These are phyloP conservation scores for Jamesozyma hellenica DNA, from an alignment of 805 yeast species.

Conservation along the genomic window DNA sequence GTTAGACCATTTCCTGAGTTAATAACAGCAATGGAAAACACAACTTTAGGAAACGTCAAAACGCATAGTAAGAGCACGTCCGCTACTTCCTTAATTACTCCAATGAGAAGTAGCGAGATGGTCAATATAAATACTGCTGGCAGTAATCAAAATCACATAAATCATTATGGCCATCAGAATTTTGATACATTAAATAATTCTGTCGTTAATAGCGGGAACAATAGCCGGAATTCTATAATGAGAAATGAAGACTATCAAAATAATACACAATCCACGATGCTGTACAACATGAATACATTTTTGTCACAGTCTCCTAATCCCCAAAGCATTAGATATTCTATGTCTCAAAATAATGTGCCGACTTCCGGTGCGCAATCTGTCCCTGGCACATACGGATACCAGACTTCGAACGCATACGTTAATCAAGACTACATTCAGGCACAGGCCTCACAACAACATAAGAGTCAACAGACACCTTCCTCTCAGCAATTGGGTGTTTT, in stretches of 20 bases:
- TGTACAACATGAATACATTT: constrained; percentile 3
- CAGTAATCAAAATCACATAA: constrained; percentile 9
- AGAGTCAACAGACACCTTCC: constrained; percentile 1
- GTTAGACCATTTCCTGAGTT: constrained; percentile 38
- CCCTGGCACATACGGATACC: constrained; percentile 1
- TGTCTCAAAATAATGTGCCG: neutral
- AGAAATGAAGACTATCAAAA: constrained; percentile 7
- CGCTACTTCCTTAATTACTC: constrained; percentile 2
- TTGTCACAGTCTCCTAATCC: constrained; percentile 6
- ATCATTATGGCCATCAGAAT: constrained; percentile 4
- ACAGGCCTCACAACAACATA: constrained; percentile 10
- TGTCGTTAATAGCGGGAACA: constrained; percentile 1
- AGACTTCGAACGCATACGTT: constrained; percentile 1
- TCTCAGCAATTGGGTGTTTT: constrained; percentile 1
- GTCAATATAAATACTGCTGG: constrained; percentile 15
- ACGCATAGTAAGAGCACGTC: constrained; percentile 5
- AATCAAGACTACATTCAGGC: constrained; percentile 4
- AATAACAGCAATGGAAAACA: constrained; percentile 47
- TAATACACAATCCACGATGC: constrained; percentile 1
- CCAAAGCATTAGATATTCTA: constrained; percentile 5
- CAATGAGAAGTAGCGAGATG: constrained; percentile 5
- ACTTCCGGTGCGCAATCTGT: neutral
- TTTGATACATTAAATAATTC: constrained; percentile 2
- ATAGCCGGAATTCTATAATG: constrained; percentile 1
- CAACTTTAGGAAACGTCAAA: constrained; percentile 47